Evolutionary conservation across 805 yeast species (phyloP), one percentile per base, ranked within the genome.

Genomic region (Suhomyces tanzawaensis): DNA sequence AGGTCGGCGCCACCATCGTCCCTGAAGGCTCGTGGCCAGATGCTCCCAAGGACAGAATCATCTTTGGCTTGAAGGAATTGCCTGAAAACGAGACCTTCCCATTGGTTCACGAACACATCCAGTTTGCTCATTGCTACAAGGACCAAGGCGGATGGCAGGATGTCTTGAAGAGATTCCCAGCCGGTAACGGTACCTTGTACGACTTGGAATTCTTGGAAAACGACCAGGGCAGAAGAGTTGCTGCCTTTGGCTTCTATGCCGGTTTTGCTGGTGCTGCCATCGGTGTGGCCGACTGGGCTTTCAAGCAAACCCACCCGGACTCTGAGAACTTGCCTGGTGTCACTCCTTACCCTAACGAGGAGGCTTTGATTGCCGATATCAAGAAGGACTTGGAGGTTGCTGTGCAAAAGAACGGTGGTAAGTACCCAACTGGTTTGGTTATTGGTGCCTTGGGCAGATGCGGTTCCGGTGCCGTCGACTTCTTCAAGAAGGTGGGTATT

Each of bases 211-310:
- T 93, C 59, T 72, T 93, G 61, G 95, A 86, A 63, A 88, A 93
- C 61, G 96, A 85, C 52, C 81, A 79, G 57, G 98, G 98, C 24
- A 85, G 99, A 74, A 85, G 99, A 69, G 99, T 93, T 19, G 99
- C 99, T 31, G 99, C 99, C 7, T 93, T 93, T 60, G 99, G 99
- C n/a, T 93, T 79, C 73, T 91, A 91, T 63, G 99, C 99, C 31
- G 99, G 99, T n/a, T 93, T 93, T 62, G 99, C 98, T 5, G 99
- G 99, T 56, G 99, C 99, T 24, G 99, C 99, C 23, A 68, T 93
- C 39, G 99, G 99, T 55, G 73, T 91, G 36, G 79, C 79, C 62
- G 95, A 89, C 64, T 93, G 98, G 96, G 85, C 95, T 35, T 83
- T 85, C 69, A 91, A 91, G 65, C 91, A 86, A 63, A 65, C 80